Evolutionary conservation across 2,329 filamentous ascomycete species (phyloP), one percentile per base, ranked within the genome.

Genomic region (Colletotrichum caudatum): DNA sequence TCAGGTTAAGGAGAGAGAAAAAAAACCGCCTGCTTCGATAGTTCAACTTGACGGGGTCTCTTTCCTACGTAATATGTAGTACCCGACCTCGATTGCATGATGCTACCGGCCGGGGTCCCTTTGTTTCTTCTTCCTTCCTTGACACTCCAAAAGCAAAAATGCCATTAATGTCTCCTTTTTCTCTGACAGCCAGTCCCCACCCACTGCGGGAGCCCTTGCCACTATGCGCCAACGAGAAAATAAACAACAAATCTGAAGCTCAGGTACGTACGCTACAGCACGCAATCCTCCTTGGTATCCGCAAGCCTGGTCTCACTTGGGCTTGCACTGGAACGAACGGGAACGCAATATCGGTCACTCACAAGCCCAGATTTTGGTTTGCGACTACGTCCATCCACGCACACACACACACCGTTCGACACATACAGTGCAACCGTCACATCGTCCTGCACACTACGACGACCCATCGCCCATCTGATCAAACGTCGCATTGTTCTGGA

Each of bases 351-450:
- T 64, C 39, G 41, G 39, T 48, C 60, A 35, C 59, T 29, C 20
- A 9, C 51, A 51, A 37, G 37, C 12, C 37, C 62, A 41, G 51
- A 33, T 46, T 39, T 41, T 18, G 37, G 18, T 29, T 41, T 37
- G 41, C 61, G 61, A 29, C 29, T 29, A 29, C 29, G 29, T 29
- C 35, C 44, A 44, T 18, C 37, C 53, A 53, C n/a, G 53, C 66
- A 64, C 66, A 26, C 44, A 41, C 16, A 41, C 44, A 46, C 44
- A 26, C 16, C 53, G 14, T 51, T 33, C 35, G 39, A 53, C 53
- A 50, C 66, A 69, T 35, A 65, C 66, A 63, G 58, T 68, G 57
- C 64, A 68, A 71, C 64, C 44, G 58, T 71, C 64, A 53, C 51
- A 67, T 67, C 56, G 64, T 37, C 50, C 35, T 50, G 63, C 67